A percentile compares a stretch with the other conserved stretches of the same genome.
Conservation (phyloP, 768 basidiomycete species). For the Leccinum imitatum region DNA sequence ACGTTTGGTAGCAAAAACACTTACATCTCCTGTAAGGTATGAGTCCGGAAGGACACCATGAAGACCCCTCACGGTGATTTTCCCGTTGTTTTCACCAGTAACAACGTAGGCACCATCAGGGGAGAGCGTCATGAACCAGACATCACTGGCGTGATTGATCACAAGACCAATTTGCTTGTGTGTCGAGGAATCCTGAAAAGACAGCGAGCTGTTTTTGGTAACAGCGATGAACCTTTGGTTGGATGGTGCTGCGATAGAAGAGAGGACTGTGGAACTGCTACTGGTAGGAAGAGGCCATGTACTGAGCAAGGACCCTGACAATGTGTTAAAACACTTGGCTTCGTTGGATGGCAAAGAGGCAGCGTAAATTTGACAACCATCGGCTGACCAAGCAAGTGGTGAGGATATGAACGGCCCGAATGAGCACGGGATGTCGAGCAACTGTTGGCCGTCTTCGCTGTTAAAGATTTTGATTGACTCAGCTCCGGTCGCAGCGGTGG, state of each 20-base stretch:
- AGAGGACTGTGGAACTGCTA: not conserved
- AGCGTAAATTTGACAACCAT: not conserved
- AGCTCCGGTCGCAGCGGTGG: not conserved
- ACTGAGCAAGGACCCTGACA: not conserved
- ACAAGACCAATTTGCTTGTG: not conserved
- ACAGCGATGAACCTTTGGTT: not conserved
- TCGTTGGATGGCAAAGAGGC: not conserved
- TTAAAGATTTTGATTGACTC: not conserved
- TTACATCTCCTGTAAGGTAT: not conserved
- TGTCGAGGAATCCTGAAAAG: not conserved
- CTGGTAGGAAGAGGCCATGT: not conserved
- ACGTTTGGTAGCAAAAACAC: not conserved
- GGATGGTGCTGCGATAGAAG: not conserved
- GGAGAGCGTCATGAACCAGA: conserved; percentile 1
- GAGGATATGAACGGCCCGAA: not conserved
- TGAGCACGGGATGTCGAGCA: not conserved
- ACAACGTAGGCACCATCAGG: not conserved
- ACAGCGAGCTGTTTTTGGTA: not conserved
- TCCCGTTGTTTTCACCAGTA: not conserved
- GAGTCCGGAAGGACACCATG: not conserved
- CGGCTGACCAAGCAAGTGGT: not conserved
- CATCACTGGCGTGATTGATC: not conserved
- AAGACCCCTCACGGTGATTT: not conserved
- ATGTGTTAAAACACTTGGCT: not conserved
- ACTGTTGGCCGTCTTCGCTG: not conserved